Evolutionary conservation across 1,284 basidiomycete species (phyloP), one percentile per base, ranked within the genome.

Genomic region (Microbotryomycetes sp.): DNA sequence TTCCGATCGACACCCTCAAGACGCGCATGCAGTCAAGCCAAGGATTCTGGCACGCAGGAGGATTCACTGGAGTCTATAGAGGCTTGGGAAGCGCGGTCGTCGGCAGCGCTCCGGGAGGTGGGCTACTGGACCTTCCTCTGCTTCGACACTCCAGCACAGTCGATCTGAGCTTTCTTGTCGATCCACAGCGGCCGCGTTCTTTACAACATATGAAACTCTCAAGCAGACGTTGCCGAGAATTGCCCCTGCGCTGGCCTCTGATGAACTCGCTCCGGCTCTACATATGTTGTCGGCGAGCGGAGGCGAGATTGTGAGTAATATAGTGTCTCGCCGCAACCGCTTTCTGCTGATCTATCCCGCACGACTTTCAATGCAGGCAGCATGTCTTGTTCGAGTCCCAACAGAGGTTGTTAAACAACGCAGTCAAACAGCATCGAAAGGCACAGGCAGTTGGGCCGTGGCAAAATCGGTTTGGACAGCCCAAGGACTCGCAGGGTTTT

Each of bases 1-100:
- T 91, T 76, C 94, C 94, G 0, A 86, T 97, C 63, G 94, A 98
- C 78, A 97, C 94, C 1, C 78, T 97, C 74, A 98, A 98, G 78
- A 97, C 94, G 16, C 85, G 94, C 35, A 78, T 97, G 56, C 94
- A 98, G 73, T 87, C 91, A 3, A 76, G 85, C 1, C 85, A 89
- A 73, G 94, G 94, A 2, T 97, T 98, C 75, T 76, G 84, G 59
- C 79, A 80, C 26, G 85, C 91, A 1, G 94, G 96, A 7, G 94
- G 93, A 0, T 91, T 99, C 76, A 83, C 78, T 51, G 92, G 92
- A 6, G 84, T 98, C 15, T 99, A 99, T 77, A 87, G 88, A 69
- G 94, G 96, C 15, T 79, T 99, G 5, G 93, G 93, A 21, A 96
- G 91, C 74, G 93, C 97, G 1, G 86, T 92, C 0, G 85, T 97